Evolutionary conservation across 805 yeast species (phyloP).

Genomic region (Suhomyces sp.): DNA sequence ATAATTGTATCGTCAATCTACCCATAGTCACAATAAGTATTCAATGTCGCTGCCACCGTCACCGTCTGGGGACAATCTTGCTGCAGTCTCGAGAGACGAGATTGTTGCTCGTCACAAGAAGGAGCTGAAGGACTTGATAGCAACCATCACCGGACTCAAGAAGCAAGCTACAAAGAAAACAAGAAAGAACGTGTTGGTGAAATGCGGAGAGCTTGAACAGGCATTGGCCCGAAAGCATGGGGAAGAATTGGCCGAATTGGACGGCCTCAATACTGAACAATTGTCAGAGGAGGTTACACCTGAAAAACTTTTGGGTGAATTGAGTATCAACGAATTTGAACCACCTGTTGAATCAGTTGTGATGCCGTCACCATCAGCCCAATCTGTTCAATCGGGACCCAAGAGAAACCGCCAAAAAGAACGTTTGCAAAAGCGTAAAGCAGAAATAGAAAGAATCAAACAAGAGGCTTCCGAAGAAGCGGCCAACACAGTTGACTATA

Average conservation of each 20-base stretch:
- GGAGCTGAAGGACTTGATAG: slow-evolving; percentile 65
- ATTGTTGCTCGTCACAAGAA: slow-evolving; percentile 62
- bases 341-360: not conserved
- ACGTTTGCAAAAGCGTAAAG: slow-evolving; percentile 72
- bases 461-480: slow-evolving; percentile 76
- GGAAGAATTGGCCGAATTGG: slow-evolving; percentile 42
- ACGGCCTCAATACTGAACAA: slow-evolving; percentile 13
- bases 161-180: slow-evolving; percentile 82
- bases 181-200: slow-evolving; percentile 60
- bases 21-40: not conserved
- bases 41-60: not conserved
- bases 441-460: slow-evolving; percentile 58
- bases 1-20: not conserved
- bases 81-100: slow-evolving; percentile 34
- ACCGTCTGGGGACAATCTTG: not conserved
- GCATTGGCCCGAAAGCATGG: slow-evolving; percentile 55
- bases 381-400: not conserved
- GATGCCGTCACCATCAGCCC: no score
- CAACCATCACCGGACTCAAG: slow-evolving; percentile 70
- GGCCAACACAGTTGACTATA: slow-evolving; percentile 57
- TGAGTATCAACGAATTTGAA: slow-evolving; percentile 39
- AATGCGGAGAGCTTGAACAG: slow-evolving; percentile 59
- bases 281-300: slow-evolving; percentile 58
- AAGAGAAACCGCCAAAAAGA: slow-evolving; percentile 85
- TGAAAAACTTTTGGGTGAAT: slow-evolving; percentile 61